These are phyloP conservation scores for Areca catechu DNA, from an alignment of 176 grass and related monocot genomes.

Conservation along the genomic window DNA sequence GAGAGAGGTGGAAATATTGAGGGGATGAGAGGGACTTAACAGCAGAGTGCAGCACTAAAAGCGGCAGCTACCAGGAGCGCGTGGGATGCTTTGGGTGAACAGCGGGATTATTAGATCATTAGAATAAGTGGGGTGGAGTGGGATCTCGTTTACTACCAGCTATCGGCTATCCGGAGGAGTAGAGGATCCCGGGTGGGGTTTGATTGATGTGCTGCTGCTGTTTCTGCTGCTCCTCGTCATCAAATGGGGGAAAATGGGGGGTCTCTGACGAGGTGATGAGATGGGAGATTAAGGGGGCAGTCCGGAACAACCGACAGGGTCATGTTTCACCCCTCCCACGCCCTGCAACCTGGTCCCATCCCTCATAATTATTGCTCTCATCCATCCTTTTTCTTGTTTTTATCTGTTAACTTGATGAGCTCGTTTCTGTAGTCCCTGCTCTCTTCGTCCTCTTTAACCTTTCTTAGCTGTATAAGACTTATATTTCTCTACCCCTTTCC, in stretches of 20 bases:
- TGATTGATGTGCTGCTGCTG: no score
- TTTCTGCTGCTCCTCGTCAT: no score
- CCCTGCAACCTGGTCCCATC: slow-evolving; percentile 20
- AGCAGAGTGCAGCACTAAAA: neutral
- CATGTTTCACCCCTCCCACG: slow-evolving; percentile 17
- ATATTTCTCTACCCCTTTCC: no score
- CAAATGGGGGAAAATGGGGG: no score
- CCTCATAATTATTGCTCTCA: slow-evolving; percentile 11
- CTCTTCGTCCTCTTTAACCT: no score
- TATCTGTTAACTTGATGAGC: no score
- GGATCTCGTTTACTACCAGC: slow-evolving; percentile 5
- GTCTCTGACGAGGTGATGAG: neutral
- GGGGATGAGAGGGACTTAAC: no score
- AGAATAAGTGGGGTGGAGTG: neutral
- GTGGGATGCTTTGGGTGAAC: neutral
- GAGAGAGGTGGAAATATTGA: no score
- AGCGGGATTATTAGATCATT: neutral
- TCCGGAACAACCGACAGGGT: slow-evolving; percentile 17
- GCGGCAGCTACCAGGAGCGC: neutral
- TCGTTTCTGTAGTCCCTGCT: no score
- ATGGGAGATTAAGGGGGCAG: slow-evolving; percentile 2
- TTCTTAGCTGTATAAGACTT: no score
- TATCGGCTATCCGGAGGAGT: neutral
- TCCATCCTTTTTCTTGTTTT: no score
- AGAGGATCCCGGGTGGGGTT: neutral